Base-by-base conservation (phyloP, 176 grass and related monocot genomes). In the Musa schizocarpa region DNA sequence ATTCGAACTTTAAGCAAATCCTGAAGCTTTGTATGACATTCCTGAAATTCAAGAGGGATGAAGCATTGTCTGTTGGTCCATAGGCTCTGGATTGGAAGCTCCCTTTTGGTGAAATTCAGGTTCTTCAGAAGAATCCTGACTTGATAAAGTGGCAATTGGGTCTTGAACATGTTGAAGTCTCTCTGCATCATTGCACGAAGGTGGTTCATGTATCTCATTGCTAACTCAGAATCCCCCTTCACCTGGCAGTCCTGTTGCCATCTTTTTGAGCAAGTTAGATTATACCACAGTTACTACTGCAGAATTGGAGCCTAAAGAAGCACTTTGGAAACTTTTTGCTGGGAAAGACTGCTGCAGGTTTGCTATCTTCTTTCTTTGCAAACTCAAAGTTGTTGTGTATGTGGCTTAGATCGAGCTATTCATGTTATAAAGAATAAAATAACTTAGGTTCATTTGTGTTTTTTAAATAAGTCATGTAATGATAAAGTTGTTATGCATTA, bases 1-100 rank as follows among this genome's bases (percentile, higher is more conserved):
- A 85, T 75, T 0, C 81, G 9, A 88, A 91, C 65, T 88, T 87
- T 43, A 96, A 96, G 56, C 86, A 89, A 59, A 82, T 91, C 19
- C 83, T 85, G 80, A 96, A 89, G 70, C 84, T 83, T 11, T 96
- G 88, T 82, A 91, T 87, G 86, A 88, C 88, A 53, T 91, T 91
- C 76, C 79, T 96, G 9, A 91, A 65, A 79, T 88, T 84, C 61
- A 89, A 96, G 74, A 90, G 87, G 83, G 92, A 91, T 12, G 84
- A 96, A 20, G 78, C 82, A 0, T 75, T 72, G 54, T 76, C 72
- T 12, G 77, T 96, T 67, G 88, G 86, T 34, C 54, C 56, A 10
- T 76, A 78, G 61, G 88, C 90, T 2, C 79, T 93, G 4, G 83
- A 93, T 79, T 76, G 85, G 90, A 85, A 65, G 54, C 79, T 92